Conservation (phyloP, 768 basidiomycete genomes). For the Mycena rosella region DNA sequence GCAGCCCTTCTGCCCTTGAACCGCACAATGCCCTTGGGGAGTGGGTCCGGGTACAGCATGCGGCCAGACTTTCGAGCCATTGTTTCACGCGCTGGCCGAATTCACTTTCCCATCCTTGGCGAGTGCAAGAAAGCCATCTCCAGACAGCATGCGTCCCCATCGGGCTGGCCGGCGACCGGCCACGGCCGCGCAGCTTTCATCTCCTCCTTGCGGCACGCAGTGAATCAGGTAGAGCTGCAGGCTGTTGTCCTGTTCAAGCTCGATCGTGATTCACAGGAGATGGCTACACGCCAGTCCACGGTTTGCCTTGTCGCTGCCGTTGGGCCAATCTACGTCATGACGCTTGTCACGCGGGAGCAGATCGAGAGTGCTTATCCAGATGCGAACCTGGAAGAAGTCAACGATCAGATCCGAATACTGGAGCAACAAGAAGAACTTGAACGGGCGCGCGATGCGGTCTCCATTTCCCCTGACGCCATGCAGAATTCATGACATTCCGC, state of each 20-base stretch:
- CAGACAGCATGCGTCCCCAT: slow-evolving; percentile 2
- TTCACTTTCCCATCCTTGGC: slow-evolving; percentile 5
- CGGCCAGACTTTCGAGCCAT: slow-evolving; percentile 15
- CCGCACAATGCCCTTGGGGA: slow-evolving; percentile 5
- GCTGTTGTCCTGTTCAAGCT: slow-evolving; percentile 12
- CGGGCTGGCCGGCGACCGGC: slow-evolving; percentile 3
- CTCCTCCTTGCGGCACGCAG: not conserved
- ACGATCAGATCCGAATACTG: not conserved
- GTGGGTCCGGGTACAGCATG: not conserved
- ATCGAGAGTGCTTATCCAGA: not conserved
- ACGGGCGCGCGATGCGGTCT: slow-evolving; percentile 1
- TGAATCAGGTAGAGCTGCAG: slow-evolving; percentile 7
- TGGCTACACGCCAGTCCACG: not conserved
- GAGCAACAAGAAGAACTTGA: not conserved
- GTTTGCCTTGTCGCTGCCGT: not conserved
- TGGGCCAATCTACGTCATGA: not conserved
- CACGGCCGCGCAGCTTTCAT: not conserved
- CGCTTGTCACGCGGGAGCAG: not conserved
- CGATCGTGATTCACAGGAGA: not conserved
- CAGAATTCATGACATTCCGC: not conserved
- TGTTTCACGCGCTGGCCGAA: not conserved
- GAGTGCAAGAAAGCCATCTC: slow-evolving; percentile 17
- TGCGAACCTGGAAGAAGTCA: not conserved
- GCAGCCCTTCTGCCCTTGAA: not conserved
- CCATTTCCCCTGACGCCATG: not conserved